Conservation (phyloP, 2,329 filamentous ascomycete species). For the Coniella lustricola region DNA sequence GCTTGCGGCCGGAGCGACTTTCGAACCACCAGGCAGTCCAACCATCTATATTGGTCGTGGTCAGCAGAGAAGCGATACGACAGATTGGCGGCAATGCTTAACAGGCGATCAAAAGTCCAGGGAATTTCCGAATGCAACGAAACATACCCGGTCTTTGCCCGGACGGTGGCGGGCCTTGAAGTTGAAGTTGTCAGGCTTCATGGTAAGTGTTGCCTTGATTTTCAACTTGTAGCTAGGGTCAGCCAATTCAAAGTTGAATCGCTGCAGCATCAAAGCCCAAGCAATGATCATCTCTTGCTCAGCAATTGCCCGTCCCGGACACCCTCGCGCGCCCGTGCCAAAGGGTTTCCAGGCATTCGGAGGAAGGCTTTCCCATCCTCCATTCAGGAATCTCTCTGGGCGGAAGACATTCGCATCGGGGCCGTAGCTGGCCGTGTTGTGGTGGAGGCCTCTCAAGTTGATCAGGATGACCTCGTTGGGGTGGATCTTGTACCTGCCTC, state of each 20-base stretch:
- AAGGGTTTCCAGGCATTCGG: slow-evolving; percentile 32
- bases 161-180: slow-evolving; percentile 18
- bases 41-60: no score
- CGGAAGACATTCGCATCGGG: slow-evolving; percentile 16
- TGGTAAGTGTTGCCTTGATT: slow-evolving; percentile 36
- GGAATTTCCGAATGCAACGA: neutral
- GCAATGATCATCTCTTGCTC: slow-evolving; percentile 37
- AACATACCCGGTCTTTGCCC: slow-evolving; percentile 14
- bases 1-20: slow-evolving; percentile 3
- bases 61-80: no score
- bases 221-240: slow-evolving; percentile 35
- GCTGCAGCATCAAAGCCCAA: slow-evolving; percentile 35
- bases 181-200: slow-evolving; percentile 30
- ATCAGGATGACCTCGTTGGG: slow-evolving; percentile 11
- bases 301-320: slow-evolving; percentile 36
- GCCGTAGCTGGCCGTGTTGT: slow-evolving; percentile 17
- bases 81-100: no score
- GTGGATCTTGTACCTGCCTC: slow-evolving; percentile 16
- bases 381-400: slow-evolving; percentile 17
- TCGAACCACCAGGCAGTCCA: slow-evolving; percentile 6
- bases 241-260: slow-evolving; percentile 35
- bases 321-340: slow-evolving; percentile 35
- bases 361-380: slow-evolving; percentile 20
- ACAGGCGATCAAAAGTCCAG: no score
- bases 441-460: slow-evolving; percentile 17